Conservation (phyloP, 2,329 filamentous ascomycete genomes). For the Sarocladiaceae sp. region DNA sequence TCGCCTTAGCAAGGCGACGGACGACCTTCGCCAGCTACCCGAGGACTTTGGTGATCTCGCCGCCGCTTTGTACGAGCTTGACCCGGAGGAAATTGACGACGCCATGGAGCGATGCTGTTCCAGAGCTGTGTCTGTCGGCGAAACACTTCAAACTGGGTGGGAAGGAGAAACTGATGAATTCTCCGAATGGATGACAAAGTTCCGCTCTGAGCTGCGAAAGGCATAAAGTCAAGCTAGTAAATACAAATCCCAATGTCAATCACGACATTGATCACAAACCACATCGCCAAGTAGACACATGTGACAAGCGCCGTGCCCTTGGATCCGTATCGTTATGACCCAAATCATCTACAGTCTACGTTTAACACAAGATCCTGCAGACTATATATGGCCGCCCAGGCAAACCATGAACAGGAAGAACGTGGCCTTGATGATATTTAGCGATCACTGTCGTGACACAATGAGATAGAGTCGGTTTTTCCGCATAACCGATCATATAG, state of each 20-base stretch:
- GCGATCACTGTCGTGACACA: no score
- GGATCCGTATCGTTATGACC: no score
- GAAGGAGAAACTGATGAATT: slow-evolving; percentile 68
- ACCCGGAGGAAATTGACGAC: slow-evolving; percentile 53
- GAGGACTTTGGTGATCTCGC: slow-evolving; percentile 68
- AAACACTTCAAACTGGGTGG: slow-evolving; percentile 58
- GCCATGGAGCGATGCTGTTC: slow-evolving; percentile 56
- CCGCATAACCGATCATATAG: no score
- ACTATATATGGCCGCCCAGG: no score
- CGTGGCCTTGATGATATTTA: no score
- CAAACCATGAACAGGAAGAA: no score
- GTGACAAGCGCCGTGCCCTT: no score
- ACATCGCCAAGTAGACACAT: no score
- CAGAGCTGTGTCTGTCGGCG: slow-evolving; percentile 52
- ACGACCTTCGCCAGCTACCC: slow-evolving; percentile 55
- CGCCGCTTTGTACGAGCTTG: slow-evolving; percentile 66
- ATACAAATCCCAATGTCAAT: background rate
- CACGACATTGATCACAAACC: background rate
- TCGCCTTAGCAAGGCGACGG: slow-evolving; percentile 53
- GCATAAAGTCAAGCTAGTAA: background rate
- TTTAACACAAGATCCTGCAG: no score
- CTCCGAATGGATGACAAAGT: slow-evolving; percentile 66
- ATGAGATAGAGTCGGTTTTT: no score
- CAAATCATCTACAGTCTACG: no score
- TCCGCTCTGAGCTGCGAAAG: slow-evolving; percentile 49